Evolutionary conservation across 1,284 basidiomycete species (phyloP), one percentile per base, ranked within the genome.

Genomic region (Cutaneotrichosporon spelunceum): DNA sequence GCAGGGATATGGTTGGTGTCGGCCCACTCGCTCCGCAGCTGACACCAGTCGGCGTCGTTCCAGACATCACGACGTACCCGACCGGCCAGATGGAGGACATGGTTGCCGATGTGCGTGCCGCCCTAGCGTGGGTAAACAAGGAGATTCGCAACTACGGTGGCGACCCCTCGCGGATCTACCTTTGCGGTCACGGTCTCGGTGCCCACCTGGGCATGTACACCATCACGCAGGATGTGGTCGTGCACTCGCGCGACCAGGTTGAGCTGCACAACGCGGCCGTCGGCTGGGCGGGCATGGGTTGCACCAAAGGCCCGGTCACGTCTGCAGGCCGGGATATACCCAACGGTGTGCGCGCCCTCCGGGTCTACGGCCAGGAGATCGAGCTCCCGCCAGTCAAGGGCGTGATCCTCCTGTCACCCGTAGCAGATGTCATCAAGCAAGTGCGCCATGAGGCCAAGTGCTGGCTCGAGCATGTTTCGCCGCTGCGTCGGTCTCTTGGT

Each of bases 381-480:
- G 70, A 70, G 11, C 63, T 79, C 1, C 78, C 78, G 0, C 66
- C 66, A 0, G 54, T 80, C 24, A 70, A 70, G 0, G 79, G 80
- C 23, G 66, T 80, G 1, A 76, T 80, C 39, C 68, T 80, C 48
- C 64, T 80, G 9, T 70, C 75, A 2, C 78, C 78, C 8, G 66
- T 79, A n/a, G 69, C 71, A 44, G 79, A 81, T 64, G 73, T 80
- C 13, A 75, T 80, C 65, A 78, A 78, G 57, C 76, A 76, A 26
- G 78, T 74, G 59, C 66, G 76, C 33, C 65, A 70, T 57, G 69
- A 80, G 54, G 70, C 73, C 26, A 68, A 71, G 45, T 68, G 68
- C 21, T 78, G 75, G 33, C 65, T 79, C 14, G 79, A 80, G 63
- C 77, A 79, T 53, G 63, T 81, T n/a, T 71, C 70, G 33, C 72